These are phyloP conservation scores for Quercus suber DNA, from an alignment of 306 rosid genomes.

Conservation along the genomic window DNA sequence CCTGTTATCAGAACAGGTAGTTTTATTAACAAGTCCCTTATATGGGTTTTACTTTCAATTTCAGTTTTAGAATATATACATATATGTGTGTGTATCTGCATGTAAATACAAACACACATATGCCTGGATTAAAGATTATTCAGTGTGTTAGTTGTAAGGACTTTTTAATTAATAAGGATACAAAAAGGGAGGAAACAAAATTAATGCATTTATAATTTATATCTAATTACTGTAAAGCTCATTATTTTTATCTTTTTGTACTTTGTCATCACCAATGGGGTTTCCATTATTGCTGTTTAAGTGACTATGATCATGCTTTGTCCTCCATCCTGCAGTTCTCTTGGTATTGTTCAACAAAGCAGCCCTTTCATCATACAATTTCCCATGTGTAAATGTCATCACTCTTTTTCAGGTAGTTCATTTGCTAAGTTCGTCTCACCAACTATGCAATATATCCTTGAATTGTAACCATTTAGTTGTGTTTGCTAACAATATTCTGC, in stretches of 20 bases:
- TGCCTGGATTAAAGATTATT: neutral
- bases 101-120: neutral
- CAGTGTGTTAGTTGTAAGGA: neutral
- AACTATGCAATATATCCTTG: neutral
- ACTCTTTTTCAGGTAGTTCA: constrained; percentile 64
- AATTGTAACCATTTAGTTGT: neutral
- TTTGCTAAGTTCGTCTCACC: constrained; percentile 6
- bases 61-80: neutral
- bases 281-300: neutral
- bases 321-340: constrained; percentile 42
- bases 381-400: constrained; percentile 57
- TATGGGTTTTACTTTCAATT: too few relatives aligned
- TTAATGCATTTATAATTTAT: too few relatives aligned
- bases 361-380: constrained; percentile 62
- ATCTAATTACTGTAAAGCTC: neutral
- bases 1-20: neutral
- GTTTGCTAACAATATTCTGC: constrained; percentile 4
- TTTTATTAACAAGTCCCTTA: too few relatives aligned
- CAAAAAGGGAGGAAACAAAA: neutral
- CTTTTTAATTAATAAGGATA: neutral
- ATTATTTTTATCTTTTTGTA: neutral
- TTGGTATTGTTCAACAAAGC: constrained; percentile 81
- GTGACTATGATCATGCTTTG: neutral
- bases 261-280: neutral
- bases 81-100: neutral